phyloP scores from a whole-genome alignment of 768 basidiomycete species.

The Auriscalpium microsporum region DNA sequence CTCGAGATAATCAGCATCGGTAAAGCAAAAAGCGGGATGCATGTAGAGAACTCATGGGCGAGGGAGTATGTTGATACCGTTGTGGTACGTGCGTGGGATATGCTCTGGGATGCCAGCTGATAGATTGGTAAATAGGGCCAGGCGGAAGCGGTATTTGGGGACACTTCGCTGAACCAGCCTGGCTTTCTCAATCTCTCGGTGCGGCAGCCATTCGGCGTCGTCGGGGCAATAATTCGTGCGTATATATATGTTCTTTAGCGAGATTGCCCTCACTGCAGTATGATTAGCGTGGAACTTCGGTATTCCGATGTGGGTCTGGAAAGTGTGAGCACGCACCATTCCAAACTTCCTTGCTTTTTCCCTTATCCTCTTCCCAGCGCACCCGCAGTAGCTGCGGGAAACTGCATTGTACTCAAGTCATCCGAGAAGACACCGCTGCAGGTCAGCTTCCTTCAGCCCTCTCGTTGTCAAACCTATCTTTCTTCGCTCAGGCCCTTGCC shows the following conservation, averaged over 20 bases:
- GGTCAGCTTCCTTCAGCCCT: background rate
- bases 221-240: background rate
- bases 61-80: background rate
- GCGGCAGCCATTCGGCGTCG: background rate
- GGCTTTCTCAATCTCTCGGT: background rate
- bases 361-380: background rate
- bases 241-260: background rate
- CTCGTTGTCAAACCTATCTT: background rate
- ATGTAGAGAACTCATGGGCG: background rate
- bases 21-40: constrained; percentile 18
- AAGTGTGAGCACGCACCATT: background rate
- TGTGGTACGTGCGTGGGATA: background rate
- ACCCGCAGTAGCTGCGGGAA: background rate
- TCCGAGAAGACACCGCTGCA: background rate
- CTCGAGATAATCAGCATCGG: constrained; percentile 45
- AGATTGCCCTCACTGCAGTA: background rate
- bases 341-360: background rate
- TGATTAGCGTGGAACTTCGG: background rate
- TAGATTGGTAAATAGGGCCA: background rate
- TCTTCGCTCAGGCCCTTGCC: background rate
- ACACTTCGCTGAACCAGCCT: background rate
- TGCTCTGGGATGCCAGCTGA: too few species aligned
- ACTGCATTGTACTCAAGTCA: background rate
- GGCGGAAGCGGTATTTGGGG: background rate
- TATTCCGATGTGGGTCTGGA: background rate